Conservation (phyloP, 2,329 filamentous ascomycete species). For the Cladosporium sp. region DNA sequence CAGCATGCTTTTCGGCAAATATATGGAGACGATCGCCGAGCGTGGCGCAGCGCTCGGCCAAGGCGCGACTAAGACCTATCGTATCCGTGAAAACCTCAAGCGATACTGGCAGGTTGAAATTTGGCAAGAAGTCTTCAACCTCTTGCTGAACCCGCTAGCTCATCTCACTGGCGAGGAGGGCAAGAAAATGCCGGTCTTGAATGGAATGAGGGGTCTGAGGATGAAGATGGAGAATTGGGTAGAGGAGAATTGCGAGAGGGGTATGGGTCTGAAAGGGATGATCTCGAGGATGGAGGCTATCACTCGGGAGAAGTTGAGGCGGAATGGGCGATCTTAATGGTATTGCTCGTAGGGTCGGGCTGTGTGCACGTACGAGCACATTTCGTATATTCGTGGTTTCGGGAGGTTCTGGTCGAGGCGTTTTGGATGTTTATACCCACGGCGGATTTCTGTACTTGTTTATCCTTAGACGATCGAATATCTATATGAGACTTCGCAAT, state of each 20-base stretch:
- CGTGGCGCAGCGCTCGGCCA: conserved; percentile 50
- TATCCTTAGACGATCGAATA: too few species aligned
- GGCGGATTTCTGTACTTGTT: neutral
- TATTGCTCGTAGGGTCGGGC: neutral
- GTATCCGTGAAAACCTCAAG: conserved; percentile 78
- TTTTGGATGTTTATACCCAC: conserved; percentile 1
- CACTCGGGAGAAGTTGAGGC: conserved; percentile 49
- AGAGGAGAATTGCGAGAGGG: conserved; percentile 75
- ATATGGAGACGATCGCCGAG: conserved; percentile 71
- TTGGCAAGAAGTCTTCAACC: conserved; percentile 77
- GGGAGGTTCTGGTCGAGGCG: neutral
- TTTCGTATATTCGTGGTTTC: neutral
- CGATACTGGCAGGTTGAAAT: conserved; percentile 95
- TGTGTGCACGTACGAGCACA: too few species aligned
- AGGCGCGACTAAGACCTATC: conserved; percentile 63
- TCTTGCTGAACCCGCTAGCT: conserved; percentile 76
- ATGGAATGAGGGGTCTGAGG: conserved; percentile 63
- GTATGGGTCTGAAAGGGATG: conserved; percentile 55
- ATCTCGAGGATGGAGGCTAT: conserved; percentile 63
- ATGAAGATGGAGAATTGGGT: conserved; percentile 83
- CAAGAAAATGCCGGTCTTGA: conserved; percentile 66
- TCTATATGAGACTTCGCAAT: too few species aligned
- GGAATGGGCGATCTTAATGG: conserved; percentile 18
- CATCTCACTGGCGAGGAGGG: conserved; percentile 63
- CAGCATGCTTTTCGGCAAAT: conserved; percentile 85